Base-by-base conservation (phyloP, 192 early-diverging fungal species). In the Umbelopsis ramanniana region DNA sequence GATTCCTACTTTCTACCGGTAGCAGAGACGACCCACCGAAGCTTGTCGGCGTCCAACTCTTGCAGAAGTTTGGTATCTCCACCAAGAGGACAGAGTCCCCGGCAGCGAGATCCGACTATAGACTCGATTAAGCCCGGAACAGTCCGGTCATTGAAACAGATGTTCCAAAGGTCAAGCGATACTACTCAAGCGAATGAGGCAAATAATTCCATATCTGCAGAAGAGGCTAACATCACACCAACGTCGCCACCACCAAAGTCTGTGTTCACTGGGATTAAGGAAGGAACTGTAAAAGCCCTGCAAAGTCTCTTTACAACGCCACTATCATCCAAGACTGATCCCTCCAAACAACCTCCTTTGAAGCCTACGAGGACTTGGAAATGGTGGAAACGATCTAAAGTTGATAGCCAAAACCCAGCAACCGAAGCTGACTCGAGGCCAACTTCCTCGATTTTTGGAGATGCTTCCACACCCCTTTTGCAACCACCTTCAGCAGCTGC, bases 1-100 rank as follows among this genome's bases (percentile, higher is more conserved):
- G 78, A 80, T 66, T 75, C 63, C 2, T 70, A 75, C 35, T 80
- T 80, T 72, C 63, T 80, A 45, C 78, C 78, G 45, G 71, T 75
- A 14, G 78, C 71, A 23, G 78, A 80, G 57, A 70, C 74, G 14
- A 17, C 57, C 0, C 57, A 63, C 17, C 26, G 10, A 22, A 29
- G 29, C 2, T 15, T 35, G 6, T 6, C 29, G 10, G 26, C 33
- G 11, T 37, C 57, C 3, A 19, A 63, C 17, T 37, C 57, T 14
- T 15, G 29, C 57, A 37, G 57, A 14, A 63, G 14, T 26, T 38
- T 63, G 12, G 57, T 63, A 15, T 63, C 57, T 4, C 37, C 19
- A 38, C 26, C 57, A 6, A 63, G 37, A 7, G 26, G 0, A 4
- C 24, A 63, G 0, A 17, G n/a, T 14, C 2, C 3, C 35, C 57